A percentile compares a stretch with the other conserved stretches of the same genome.
phyloP scores from a whole-genome alignment of 1,139 yeast genomes.

The Taiozyma sp. region DNA sequence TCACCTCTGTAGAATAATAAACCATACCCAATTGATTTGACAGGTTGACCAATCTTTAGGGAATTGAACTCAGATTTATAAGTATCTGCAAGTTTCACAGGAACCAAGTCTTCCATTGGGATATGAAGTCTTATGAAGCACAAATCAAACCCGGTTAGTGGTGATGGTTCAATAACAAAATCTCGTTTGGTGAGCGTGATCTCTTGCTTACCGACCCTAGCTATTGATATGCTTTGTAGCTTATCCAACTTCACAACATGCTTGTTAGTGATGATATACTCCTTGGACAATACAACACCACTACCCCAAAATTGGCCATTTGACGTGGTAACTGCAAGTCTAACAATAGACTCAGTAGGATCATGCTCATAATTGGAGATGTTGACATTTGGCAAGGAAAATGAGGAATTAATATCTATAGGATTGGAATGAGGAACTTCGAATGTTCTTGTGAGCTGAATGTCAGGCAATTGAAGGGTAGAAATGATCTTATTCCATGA shows the following conservation, averaged over 20 bases:
- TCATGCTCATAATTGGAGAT: conserved; percentile 1
- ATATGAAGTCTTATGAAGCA: conserved; percentile 30
- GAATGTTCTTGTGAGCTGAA: neutral
- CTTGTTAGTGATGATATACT: conserved; percentile 37
- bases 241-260: conserved; percentile 33
- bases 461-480: conserved; percentile 6
- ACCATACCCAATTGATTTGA: conserved; percentile 55
- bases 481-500: conserved; percentile 41
- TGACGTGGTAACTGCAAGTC: conserved; percentile 21
- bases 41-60: conserved; percentile 31
- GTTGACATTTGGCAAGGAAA: neutral
- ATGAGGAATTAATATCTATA: neutral
- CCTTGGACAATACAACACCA: conserved; percentile 35
- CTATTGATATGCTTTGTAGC: conserved; percentile 7
- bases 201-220: conserved; percentile 5
- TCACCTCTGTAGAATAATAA: conserved; percentile 32
- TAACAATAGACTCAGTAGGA: conserved; percentile 18
- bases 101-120: conserved; percentile 4
- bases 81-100: conserved; percentile 9
- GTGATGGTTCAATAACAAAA: conserved; percentile 26
- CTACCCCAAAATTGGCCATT: conserved; percentile 39
- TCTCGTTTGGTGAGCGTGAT: conserved; percentile 6
- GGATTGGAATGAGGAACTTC: neutral
- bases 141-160: conserved; percentile 34
- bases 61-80: conserved; percentile 4